phyloP scores from a whole-genome alignment of 805 yeast species.

The Naumovozyma baii region DNA sequence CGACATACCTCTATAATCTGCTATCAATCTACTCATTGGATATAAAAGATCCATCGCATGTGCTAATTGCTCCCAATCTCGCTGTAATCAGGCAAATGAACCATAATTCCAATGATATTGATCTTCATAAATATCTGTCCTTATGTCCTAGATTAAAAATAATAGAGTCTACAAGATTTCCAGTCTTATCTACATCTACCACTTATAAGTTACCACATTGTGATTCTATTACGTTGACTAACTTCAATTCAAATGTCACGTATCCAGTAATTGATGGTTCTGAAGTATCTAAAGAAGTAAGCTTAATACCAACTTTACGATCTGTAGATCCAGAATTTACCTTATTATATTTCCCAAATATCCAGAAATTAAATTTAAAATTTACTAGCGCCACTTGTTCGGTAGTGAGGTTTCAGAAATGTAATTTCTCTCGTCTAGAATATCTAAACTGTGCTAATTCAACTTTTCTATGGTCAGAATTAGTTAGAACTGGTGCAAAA shows the following conservation, averaged over 20 bases:
- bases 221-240: slow-evolving; percentile 14
- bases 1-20: slow-evolving; percentile 17
- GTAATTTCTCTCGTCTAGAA: slow-evolving; percentile 12
- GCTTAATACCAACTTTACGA: slow-evolving; percentile 12
- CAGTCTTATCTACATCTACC: slow-evolving; percentile 4
- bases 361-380: slow-evolving; percentile 8
- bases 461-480: slow-evolving; percentile 17
- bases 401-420: slow-evolving; percentile 9
- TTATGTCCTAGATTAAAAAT: slow-evolving; percentile 12
- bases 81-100: slow-evolving; percentile 14
- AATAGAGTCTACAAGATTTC: slow-evolving; percentile 17
- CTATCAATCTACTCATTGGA: slow-evolving; percentile 16
- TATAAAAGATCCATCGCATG: slow-evolving; percentile 8
- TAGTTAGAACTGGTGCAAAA: slow-evolving; percentile 3
- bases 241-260: slow-evolving; percentile 10
- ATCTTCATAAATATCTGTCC: slow-evolving; percentile 7
- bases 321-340: slow-evolving; percentile 12
- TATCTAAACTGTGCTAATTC: slow-evolving; percentile 9
- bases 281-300: slow-evolving; percentile 7
- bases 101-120: slow-evolving; percentile 2
- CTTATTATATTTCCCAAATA: slow-evolving; percentile 12
- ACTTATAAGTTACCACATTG: slow-evolving; percentile 16
- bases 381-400: slow-evolving; percentile 6
- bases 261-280: slow-evolving; percentile 18
- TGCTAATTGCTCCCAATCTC: slow-evolving; percentile 12